Base-by-base conservation (phyloP, 192 early-diverging fungal species). In the Backusella liffmaniae region DNA sequence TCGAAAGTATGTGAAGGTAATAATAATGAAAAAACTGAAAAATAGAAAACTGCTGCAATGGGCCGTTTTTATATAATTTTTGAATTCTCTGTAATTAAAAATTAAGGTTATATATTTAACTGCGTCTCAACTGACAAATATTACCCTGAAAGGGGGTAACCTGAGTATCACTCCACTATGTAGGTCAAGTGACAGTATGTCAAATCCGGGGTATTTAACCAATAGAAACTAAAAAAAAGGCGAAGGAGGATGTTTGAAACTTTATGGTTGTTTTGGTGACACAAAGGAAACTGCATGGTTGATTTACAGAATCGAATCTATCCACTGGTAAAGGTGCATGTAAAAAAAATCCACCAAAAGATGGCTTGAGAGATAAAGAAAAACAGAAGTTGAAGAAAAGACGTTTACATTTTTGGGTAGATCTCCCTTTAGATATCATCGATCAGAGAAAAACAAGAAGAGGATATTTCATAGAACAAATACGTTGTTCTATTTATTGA, bases 41-140 rank as follows among this genome's bases (percentile, higher is more conserved):
- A 56, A 56, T 6, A 1, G n/a, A 56, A 8, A 56, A 21, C 0
- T 21, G n/a, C 51, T 56, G 7, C 5, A 21, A 56, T 23, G 51
- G 51, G 51, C 5, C 37, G 8, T 56, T 21, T 56, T 21, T 56
- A 56, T 56, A 56, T 21, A 21, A 32, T 8, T 21, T 56, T 56
- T 56, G 5, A 56, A 56, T 56, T 56, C 21, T 56, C 53, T 56
- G 53, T 56, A 56, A 21, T 56, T 56, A 56, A 56, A 56, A 21
- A 56, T 56, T 56, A 56, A 56, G 53, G 53, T 56, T 56, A 56
- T 56, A 21, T 9, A 56, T 56, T 56, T 56, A 56, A 56, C 51
- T 56, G 6, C 42, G 18, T 56, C 21, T 56, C n/a, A 56, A 56
- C 53, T 56, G 53, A 21, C 53, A 56, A 56, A 21, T 21, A 21